Percentiles rank a stretch among this genome's conserved stretches.
Conservation (phyloP, 306 rosid species). For the Casuarina equisetifolia region DNA sequence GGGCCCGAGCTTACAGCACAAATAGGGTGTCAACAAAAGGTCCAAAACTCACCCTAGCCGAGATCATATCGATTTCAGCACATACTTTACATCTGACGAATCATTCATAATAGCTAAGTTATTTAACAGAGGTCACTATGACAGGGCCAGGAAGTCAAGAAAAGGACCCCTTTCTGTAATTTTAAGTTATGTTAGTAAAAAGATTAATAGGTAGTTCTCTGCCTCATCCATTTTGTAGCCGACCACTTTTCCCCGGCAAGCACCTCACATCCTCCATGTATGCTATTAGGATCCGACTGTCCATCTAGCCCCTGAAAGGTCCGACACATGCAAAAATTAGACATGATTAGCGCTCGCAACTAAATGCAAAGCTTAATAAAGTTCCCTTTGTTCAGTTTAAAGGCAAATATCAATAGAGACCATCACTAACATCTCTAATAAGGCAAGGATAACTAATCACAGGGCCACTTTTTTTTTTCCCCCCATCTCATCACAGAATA, state of each 20-base stretch:
- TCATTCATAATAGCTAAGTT: not conserved
- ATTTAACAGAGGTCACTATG: not conserved
- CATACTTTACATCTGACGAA: not conserved
- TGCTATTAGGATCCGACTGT: slow-evolving; percentile 50
- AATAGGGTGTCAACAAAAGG: not conserved
- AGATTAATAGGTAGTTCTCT: slow-evolving; percentile 32
- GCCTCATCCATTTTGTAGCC: slow-evolving; percentile 73
- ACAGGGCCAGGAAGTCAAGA: not conserved
- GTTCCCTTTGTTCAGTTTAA: not conserved
- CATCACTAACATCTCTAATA: not conserved
- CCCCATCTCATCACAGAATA: not conserved
- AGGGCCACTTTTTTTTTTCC: not conserved
- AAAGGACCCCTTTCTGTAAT: not conserved
- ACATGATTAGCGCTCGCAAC: too few relatives aligned
- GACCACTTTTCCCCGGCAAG: slow-evolving; percentile 60
- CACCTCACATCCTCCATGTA: slow-evolving; percentile 62
- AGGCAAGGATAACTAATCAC: not conserved
- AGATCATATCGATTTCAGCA: not conserved
- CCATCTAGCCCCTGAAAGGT: slow-evolving; percentile 51
- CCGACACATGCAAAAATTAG: not conserved
- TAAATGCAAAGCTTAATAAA: not conserved
- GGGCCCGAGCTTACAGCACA: too few relatives aligned
- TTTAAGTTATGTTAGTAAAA: not conserved
- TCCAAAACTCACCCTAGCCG: not conserved
- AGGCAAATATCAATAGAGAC: not conserved